Conservation (phyloP, 371 early-diverging fungal genomes). For the Apophysomyces ossiformis region DNA sequence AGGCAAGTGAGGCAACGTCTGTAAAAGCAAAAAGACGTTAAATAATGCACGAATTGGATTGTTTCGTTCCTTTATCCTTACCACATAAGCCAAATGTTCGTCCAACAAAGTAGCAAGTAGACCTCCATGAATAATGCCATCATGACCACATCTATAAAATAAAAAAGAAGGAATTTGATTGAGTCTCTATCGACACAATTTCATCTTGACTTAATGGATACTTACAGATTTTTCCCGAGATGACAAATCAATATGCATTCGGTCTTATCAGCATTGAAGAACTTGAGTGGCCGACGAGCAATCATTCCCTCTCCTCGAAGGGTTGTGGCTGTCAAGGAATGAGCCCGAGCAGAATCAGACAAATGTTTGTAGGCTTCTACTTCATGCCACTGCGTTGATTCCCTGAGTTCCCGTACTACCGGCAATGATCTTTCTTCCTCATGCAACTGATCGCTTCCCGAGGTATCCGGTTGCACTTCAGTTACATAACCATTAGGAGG, state of each 20-base stretch:
- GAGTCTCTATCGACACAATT: too few relatives aligned
- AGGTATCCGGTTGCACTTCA: neutral
- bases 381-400: constrained; percentile 41
- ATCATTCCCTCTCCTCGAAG: constrained; percentile 54
- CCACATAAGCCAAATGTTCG: constrained; percentile 61
- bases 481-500: neutral
- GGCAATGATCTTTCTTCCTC: constrained; percentile 32
- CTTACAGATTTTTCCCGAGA: constrained; percentile 49
- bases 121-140: constrained; percentile 81
- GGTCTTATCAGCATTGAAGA: constrained; percentile 47
- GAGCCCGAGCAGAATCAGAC: constrained; percentile 37
- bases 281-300: constrained; percentile 46
- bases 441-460: constrained; percentile 18
- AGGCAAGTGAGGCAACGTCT: constrained; percentile 65
- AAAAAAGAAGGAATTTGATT: too few relatives aligned
- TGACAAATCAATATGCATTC: constrained; percentile 43
- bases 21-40: neutral
- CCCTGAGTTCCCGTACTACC: constrained; percentile 31
- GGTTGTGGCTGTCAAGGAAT: constrained; percentile 60
- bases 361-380: constrained; percentile 48
- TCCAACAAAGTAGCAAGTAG: constrained; percentile 76
- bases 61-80: constrained; percentile 35
- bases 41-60: neutral
- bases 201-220: neutral
- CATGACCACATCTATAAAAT: constrained; percentile 65